Conservation (phyloP, 2,329 filamentous ascomycete genomes). For the Ophiostoma sp. region DNA sequence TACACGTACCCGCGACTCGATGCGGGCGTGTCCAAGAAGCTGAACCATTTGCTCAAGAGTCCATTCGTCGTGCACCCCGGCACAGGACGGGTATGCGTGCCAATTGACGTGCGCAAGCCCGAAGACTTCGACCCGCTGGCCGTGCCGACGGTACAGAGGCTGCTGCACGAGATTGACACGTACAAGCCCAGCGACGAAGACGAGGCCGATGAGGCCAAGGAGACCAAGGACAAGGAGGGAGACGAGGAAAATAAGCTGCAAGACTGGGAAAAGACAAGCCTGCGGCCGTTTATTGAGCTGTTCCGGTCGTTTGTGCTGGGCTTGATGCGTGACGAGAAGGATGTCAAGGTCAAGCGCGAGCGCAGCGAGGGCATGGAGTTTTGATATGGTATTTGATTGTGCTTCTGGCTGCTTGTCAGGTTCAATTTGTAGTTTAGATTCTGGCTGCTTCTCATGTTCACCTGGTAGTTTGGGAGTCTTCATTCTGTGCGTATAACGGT, state of each 20-base stretch:
- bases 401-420: neutral
- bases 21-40: conserved; percentile 94
- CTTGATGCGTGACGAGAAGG: conserved; percentile 70
- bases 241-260: conserved; percentile 43
- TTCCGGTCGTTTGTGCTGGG: conserved; percentile 76
- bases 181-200: conserved; percentile 47
- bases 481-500: neutral
- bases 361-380: conserved; percentile 53
- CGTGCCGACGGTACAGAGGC: conserved; percentile 81
- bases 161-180: conserved; percentile 79
- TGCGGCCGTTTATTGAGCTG: conserved; percentile 87
- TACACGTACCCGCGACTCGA: conserved; percentile 97
- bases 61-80: conserved; percentile 95
- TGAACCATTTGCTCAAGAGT: conserved; percentile 95
- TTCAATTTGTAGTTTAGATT: neutral
- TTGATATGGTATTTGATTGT: conserved; percentile 29
- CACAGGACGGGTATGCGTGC: conserved; percentile 90
- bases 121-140: conserved; percentile 80
- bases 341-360: conserved; percentile 50
- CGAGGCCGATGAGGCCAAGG: conserved; percentile 33
- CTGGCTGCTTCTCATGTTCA: neutral
- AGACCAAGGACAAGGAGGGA: conserved; percentile 31
- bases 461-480: neutral
- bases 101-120: conserved; percentile 69
- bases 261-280: conserved; percentile 95